Evolutionary conservation across 2,329 filamentous ascomycete genomes (phyloP), one percentile per base, ranked within the genome.

Genomic region (Aspergillus glaucus): DNA sequence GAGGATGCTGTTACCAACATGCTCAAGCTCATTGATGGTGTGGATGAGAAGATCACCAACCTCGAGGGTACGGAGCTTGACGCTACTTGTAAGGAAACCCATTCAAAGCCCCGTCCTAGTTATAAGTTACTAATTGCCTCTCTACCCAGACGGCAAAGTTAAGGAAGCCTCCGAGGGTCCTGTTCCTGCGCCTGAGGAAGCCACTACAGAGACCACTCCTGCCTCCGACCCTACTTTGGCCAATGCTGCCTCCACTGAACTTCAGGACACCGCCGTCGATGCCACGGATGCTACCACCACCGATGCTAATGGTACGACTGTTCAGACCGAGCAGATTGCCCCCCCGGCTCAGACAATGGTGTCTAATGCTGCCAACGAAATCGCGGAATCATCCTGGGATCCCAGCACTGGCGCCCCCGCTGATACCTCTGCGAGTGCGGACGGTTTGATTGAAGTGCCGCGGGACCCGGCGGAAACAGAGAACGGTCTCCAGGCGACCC

Each of bases 391-490:
- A 39, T 73, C 71, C 43, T 84, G 80, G 79, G 78, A 82, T 60
- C 73, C 75, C 45, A 73, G 76, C 50, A 65, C 69, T 43, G 64
- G 67, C 39, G 71, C 68, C 14, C 71, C 75, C 14, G 54, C 66
- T 19, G 71, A 75, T 44, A 72, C 77, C 48, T 73, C 77, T 21
- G 64, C 77, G 10, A 65, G 65, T 39, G 73, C 76, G 24, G 87
- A 91, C 56, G 79, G 77, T 46, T 93, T 88, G 81, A 85, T 94
- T 51, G 82, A 89, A 65, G 76, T 88, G 41, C 82, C 88, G 45
- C 82, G 85, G 49, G 81, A 91, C 62, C 79, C 84, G 43, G 73
- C 81, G 45, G 89, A 94, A 75, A 85, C 86, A 4, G 87, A 93
- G 53, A 81, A 78, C 34, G 82, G 81, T 34, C 65, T 81, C 39